Conservation (phyloP, 192 early-diverging fungal genomes). For the Backusella psychrophila region DNA sequence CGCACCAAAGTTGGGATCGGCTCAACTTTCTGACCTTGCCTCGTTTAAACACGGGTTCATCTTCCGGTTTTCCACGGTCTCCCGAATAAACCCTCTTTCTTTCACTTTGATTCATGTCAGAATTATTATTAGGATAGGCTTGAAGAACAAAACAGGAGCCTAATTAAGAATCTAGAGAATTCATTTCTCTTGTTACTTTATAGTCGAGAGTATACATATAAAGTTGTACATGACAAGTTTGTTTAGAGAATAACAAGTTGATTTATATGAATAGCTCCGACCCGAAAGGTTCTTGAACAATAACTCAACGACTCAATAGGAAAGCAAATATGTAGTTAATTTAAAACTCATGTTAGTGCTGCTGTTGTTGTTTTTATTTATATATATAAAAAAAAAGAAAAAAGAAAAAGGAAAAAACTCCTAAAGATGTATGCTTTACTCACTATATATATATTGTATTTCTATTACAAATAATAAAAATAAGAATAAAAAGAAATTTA, state of each 20-base stretch:
- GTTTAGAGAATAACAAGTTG: not conserved
- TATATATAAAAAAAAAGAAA: not conserved
- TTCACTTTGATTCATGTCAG: not conserved
- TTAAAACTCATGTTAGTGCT: not conserved
- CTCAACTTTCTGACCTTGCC: slow-evolving; percentile 3
- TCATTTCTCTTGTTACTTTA: not conserved
- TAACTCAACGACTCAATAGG: not conserved
- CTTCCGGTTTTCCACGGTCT: slow-evolving; percentile 7
- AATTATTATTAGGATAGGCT: not conserved
- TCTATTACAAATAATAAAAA: not conserved
- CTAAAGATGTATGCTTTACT: not conserved
- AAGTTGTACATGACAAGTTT: not conserved
- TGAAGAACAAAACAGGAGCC: not conserved
- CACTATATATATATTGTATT: not conserved
- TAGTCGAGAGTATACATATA: not conserved
- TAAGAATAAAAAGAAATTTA: not conserved
- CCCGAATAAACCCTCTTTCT: not conserved
- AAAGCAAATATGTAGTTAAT: not conserved
- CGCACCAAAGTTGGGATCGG: not conserved
- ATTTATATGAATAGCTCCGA: not conserved
- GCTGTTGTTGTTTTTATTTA: not conserved
- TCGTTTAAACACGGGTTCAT: slow-evolving; percentile 4
- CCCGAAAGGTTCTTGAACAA: not conserved
- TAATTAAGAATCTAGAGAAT: not conserved
- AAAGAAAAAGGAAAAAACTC: too few species aligned